Percentiles rank a stretch among this genome's conserved stretches.
Evolutionary conservation across 805 yeast genomes (phyloP).

Genomic region (Ogataea saltuana): DNA sequence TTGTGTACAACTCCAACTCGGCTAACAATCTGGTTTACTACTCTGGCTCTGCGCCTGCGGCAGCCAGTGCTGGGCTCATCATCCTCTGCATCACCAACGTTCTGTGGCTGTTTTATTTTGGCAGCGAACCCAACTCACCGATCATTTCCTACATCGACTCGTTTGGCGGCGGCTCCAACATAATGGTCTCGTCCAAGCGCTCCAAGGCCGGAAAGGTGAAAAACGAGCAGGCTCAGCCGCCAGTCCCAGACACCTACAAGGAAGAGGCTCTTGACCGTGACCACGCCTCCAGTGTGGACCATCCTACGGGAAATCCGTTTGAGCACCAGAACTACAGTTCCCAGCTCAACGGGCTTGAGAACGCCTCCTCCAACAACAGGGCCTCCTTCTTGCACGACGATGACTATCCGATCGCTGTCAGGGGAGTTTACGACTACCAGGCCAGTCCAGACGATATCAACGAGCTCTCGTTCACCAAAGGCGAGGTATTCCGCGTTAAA

Average conservation of each 20-base stretch:
- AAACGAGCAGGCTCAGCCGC: conserved; percentile 13
- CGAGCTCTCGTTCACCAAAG: conserved; percentile 87
- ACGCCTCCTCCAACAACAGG: conserved; percentile 27
- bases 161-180: conserved; percentile 52
- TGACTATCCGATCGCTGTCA: conserved; percentile 80
- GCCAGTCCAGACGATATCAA: conserved; percentile 93
- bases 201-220: conserved; percentile 12
- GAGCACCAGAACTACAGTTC: conserved; percentile 31
- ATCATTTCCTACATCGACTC: conserved; percentile 83
- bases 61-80: conserved; percentile 92
- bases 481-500: conserved; percentile 87
- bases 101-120: conserved; percentile 85
- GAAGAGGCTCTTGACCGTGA: conserved; percentile 17
- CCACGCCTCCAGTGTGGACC: conserved; percentile 9
- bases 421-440: conserved; percentile 80
- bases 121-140: conserved; percentile 89
- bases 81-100: conserved; percentile 78
- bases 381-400: conserved; percentile 25
- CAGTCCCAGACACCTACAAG: conserved; percentile 17
- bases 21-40: conserved; percentile 78
- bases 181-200: conserved; percentile 22
- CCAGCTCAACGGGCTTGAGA: conserved; percentile 42
- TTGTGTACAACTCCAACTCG: conserved; percentile 81
- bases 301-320: conserved; percentile 22
- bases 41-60: conserved; percentile 62